Base-by-base conservation (phyloP, 352 stramenopile species). In the Globisporangium takayamanum region DNA sequence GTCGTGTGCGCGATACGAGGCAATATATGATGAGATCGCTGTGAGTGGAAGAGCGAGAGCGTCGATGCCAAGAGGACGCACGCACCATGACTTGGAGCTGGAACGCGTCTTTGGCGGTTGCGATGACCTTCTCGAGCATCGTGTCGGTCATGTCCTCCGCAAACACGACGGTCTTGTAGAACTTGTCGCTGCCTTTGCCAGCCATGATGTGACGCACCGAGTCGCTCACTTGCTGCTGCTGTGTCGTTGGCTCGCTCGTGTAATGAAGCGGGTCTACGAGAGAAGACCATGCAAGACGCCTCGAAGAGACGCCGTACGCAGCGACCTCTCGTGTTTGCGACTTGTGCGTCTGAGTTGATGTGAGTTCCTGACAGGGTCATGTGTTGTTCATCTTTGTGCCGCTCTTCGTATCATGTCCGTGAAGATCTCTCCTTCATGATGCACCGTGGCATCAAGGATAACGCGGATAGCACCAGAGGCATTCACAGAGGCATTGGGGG, bases 101-200 rank as follows among this genome's bases (percentile, higher is more conserved):
- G 75, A 98, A 97, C 20, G 86, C 92, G 60, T 97, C 90, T 55
- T 89, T 80, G 41, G 87, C 92, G 1, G 80, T 96, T 41, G 86
- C 80, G 52, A 97, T 72, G 30, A 91, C 90, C 63, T 95, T 92
- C 60, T 97, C 85, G 36, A 95, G 78, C 91, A 97, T 97, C 62
- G 91, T 88, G 65, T 98, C 91, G 22, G 87, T 95, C 92, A 98
- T 98, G 68, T 98, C 91, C 67, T 98, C 92, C 3, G 92, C 92
- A 59, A 96, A 98, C 33, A 98, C 90, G 60, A 96, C 88, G 25
- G 80, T 95, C 80, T 96, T 93, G 73, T 92, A 83, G 72, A 92
- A 92, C 69, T 88, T 92, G 67, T 92, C 82, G 58, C 69, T 84
- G 72, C 68, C 85, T 64, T 92, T 92, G 57, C 78, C 64, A 57